Conservation (phyloP, 495 filamentous ascomycete species). For the Lineolata rhizophorae region DNA sequence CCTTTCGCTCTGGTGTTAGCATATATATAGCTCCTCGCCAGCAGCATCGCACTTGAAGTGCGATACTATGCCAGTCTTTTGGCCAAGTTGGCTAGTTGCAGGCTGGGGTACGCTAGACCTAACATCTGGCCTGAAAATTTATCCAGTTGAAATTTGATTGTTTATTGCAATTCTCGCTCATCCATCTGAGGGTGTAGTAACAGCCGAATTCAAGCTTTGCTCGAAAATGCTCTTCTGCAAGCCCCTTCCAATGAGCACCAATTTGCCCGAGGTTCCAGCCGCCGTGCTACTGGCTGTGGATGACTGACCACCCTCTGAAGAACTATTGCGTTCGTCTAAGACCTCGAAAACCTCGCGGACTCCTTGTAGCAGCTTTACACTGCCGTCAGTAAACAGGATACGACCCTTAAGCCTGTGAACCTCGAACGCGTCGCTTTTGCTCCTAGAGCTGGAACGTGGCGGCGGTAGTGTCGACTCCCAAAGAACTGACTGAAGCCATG, state of each 20-base stretch:
- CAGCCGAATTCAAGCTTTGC: too few species aligned
- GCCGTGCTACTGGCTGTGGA: constrained; percentile 7
- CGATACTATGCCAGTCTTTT: too few species aligned
- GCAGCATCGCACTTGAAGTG: too few species aligned
- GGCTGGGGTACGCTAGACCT: too few species aligned
- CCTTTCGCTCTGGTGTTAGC: too few species aligned
- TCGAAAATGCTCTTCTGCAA: constrained; percentile 19
- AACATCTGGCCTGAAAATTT: too few species aligned
- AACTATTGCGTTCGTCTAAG: constrained; percentile 31
- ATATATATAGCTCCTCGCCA: too few species aligned
- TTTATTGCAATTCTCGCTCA: too few species aligned
- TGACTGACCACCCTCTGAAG: constrained; percentile 9
- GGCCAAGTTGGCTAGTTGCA: too few species aligned
- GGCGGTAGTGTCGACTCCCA: constrained; percentile 56
- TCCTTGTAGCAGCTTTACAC: constrained; percentile 61
- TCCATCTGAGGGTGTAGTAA: too few species aligned
- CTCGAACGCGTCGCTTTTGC: constrained; percentile 27
- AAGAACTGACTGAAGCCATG: constrained; percentile 62
- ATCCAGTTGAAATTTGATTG: too few species aligned
- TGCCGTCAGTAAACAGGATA: constrained; percentile 35
- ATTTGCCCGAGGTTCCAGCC: constrained; percentile 30
- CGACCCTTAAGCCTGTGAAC: constrained; percentile 78
- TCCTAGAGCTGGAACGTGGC: not conserved
- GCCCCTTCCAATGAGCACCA: constrained; percentile 60
- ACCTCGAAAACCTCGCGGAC: constrained; percentile 90